Conservation (phyloP, 352 stramenopile genomes). For the Pythium chondricola region DNA sequence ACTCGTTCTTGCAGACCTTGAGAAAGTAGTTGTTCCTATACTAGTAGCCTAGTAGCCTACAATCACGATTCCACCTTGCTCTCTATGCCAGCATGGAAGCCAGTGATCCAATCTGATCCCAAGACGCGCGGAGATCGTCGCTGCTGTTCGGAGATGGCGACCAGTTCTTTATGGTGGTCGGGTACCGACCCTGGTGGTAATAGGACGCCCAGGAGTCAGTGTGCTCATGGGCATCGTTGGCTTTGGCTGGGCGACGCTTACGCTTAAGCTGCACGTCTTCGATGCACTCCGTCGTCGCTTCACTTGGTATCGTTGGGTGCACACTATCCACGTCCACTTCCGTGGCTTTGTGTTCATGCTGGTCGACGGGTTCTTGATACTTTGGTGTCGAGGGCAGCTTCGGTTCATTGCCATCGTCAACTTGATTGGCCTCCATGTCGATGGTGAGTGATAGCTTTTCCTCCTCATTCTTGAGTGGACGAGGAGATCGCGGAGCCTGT, state of each 20-base stretch:
- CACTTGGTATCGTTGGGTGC: not conserved
- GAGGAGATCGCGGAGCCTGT: too few species aligned
- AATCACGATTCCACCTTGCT: too few species aligned
- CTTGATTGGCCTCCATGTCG: too few species aligned
- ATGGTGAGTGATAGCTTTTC: too few species aligned
- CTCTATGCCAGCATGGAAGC: constrained; percentile 16
- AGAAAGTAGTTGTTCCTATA: constrained; percentile 15
- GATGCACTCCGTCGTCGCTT: not conserved
- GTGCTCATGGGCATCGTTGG: not conserved
- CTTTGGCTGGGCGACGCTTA: not conserved
- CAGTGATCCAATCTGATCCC: constrained; percentile 16
- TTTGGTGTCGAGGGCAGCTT: too few species aligned
- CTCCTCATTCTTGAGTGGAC: too few species aligned
- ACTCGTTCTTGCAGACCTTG: constrained; percentile 54
- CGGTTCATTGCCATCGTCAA: too few species aligned
- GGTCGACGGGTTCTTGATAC: too few species aligned
- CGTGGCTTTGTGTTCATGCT: too few species aligned
- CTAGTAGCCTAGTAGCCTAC: too few species aligned
- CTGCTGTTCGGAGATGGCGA: not conserved
- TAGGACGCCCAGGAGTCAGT: not conserved
- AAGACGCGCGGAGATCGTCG: constrained; percentile 15
- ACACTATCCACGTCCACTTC: not conserved
- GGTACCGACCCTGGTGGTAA: constrained; percentile 16
- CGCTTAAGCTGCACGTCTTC: not conserved
- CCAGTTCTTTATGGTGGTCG: constrained; percentile 40